Evolutionary conservation across 73 alveolate species (phyloP).

Genomic region (Paramecium caudatum): DNA sequence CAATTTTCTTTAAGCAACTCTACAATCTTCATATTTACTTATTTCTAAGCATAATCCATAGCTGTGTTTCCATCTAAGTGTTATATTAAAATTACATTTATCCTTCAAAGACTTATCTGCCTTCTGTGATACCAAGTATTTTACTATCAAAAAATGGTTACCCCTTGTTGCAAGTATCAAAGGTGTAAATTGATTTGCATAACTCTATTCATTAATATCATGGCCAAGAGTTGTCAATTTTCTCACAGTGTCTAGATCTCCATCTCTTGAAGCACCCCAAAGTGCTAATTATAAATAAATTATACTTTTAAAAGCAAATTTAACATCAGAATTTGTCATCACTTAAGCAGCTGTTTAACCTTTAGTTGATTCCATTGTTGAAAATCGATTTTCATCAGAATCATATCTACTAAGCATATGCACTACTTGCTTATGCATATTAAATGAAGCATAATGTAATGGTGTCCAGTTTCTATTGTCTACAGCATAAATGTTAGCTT

Average conservation of each 20-base stretch:
- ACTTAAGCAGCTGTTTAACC: constrained; percentile 80
- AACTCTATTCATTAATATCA: constrained; percentile 41
- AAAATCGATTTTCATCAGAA: constrained; percentile 39
- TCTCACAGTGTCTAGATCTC: constrained; percentile 84
- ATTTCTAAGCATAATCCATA: constrained; percentile 13
- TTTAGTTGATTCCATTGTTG: constrained; percentile 78
- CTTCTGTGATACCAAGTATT: constrained; percentile 7
- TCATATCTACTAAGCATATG: constrained; percentile 63
- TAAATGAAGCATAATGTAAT: constrained; percentile 74
- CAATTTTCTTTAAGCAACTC: not conserved
- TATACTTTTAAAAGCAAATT: constrained; percentile 80
- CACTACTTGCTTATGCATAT: constrained; percentile 70
- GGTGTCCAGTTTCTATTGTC: constrained; percentile 75
- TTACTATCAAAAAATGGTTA: constrained; percentile 33
- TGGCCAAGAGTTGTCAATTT: constrained; percentile 64
- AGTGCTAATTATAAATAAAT: constrained; percentile 54
- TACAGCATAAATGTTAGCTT: constrained; percentile 57
- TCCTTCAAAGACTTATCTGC: constrained; percentile 20
- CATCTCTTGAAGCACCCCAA: constrained; percentile 86
- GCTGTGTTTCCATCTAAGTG: constrained; percentile 74
- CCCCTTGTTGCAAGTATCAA: constrained; percentile 42
- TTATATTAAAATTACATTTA: constrained; percentile 68
- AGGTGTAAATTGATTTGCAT: constrained; percentile 49
- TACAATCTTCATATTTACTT: not conserved
- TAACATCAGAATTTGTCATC: constrained; percentile 82